Evolutionary conservation across 2,329 filamentous ascomycete species (phyloP).

Genomic region (Colletotrichum sojae): DNA sequence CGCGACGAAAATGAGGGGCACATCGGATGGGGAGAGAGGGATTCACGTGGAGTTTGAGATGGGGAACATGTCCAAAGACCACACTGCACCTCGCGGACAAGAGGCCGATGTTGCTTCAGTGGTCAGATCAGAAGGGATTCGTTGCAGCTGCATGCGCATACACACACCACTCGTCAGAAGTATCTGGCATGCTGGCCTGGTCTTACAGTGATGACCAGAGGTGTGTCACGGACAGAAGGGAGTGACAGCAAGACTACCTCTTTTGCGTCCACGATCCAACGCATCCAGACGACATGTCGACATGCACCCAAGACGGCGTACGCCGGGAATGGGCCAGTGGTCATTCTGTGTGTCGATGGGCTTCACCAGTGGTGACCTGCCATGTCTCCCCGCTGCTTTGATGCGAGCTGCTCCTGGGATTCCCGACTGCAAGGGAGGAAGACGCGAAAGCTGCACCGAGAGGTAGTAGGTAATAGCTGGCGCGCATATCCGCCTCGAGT

Average conservation of each 20-base stretch:
- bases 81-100: neutral
- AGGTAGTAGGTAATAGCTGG: neutral
- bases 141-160: conserved; percentile 17
- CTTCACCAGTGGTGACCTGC: conserved; percentile 15
- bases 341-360: conserved; percentile 5
- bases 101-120: neutral
- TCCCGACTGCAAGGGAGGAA: conserved; percentile 9
- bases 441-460: conserved; percentile 1
- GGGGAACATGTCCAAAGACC: neutral
- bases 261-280: conserved; percentile 4
- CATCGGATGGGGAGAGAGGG: conserved; percentile 27
- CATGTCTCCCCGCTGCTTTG: neutral
- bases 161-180: too few species aligned
- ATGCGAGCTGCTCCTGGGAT: conserved; percentile 21
- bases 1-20: conserved; percentile 35
- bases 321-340: conserved; percentile 22
- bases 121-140: conserved; percentile 8
- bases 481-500: conserved; percentile 10
- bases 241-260: conserved; percentile 22
- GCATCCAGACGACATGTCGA: neutral
- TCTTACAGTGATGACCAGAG: neutral
- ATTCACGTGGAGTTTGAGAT: neutral
- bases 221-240: conserved; percentile 7
- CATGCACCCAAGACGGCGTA: conserved; percentile 10
- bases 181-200: neutral